Percentiles rank a stretch among this genome's conserved stretches.
Evolutionary conservation across 306 rosid species (phyloP).

Genomic region (Vachellia collinsii): DNA sequence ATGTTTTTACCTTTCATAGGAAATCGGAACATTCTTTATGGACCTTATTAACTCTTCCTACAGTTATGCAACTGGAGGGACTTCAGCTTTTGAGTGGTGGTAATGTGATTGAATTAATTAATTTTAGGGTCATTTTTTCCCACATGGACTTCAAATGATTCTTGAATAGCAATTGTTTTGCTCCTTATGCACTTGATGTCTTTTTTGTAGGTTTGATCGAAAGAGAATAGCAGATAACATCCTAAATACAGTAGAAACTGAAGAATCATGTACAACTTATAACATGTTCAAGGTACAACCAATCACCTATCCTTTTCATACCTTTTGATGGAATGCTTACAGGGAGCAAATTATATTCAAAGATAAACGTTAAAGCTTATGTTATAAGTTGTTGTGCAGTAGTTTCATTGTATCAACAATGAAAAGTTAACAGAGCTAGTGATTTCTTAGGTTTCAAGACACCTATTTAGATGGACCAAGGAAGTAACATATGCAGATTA

Average conservation of each 20-base stretch:
- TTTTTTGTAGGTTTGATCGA: conserved; percentile 52
- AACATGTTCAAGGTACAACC: conserved; percentile 66
- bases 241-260: conserved; percentile 51
- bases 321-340: conserved; percentile 8
- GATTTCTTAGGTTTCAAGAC: conserved; percentile 18
- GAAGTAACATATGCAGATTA: neutral
- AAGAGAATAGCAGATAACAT: conserved; percentile 50
- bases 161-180: neutral
- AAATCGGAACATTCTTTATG: conserved; percentile 79
- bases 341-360: neutral
- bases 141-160: neutral
- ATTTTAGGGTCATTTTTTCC: conserved; percentile 2
- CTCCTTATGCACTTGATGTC: neutral
- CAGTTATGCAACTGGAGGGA: conserved; percentile 95
- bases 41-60: conserved; percentile 80
- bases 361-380: neutral
- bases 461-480: conserved; percentile 5
- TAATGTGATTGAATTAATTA: conserved; percentile 42
- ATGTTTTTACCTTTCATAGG: conserved; percentile 49
- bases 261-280: conserved; percentile 71
- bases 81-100: conserved; percentile 84
- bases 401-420: neutral
- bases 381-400: neutral
- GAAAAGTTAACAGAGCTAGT: neutral
- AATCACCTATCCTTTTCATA: neutral